These are phyloP conservation scores for Durotheca rogersii DNA, from an alignment of 495 filamentous ascomycete genomes.

Conservation along the genomic window DNA sequence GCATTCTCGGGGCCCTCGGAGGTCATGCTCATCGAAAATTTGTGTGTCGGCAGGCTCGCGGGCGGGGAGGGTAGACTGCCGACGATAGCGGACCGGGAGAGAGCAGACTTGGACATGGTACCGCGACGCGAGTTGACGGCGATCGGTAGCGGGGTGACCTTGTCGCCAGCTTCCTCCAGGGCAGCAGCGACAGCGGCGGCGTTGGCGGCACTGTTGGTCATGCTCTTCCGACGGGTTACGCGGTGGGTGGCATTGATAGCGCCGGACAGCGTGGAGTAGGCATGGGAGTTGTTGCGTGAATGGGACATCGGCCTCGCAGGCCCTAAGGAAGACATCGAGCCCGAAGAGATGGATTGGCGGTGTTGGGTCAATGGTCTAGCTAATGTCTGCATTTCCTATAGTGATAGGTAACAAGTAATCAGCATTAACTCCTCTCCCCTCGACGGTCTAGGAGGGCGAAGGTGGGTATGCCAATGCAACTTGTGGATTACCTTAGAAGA, in stretches of 20 bases:
- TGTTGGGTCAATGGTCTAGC: constrained; percentile 51
- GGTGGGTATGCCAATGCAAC: constrained; percentile 1
- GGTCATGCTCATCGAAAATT: constrained; percentile 42
- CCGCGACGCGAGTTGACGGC: constrained; percentile 49
- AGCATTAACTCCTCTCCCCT: constrained; percentile 36
- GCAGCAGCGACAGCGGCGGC: constrained; percentile 72
- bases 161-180: constrained; percentile 62
- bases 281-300: constrained; percentile 79
- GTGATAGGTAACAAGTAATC: constrained; percentile 37
- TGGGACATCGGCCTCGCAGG: constrained; percentile 52
- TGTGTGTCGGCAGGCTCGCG: constrained; percentile 47
- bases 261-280: constrained; percentile 64
- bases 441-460: constrained; percentile 13
- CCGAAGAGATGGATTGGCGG: constrained; percentile 49
- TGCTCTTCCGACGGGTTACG: constrained; percentile 91
- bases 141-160: constrained; percentile 54
- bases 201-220: constrained; percentile 72
- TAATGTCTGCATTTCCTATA: constrained; percentile 51
- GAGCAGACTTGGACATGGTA: constrained; percentile 51
- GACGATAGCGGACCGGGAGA: constrained; percentile 46
- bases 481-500: constrained; percentile 51
- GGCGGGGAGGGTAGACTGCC: constrained; percentile 61
- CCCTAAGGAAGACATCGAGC: constrained; percentile 41
- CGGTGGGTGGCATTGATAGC: constrained; percentile 79
- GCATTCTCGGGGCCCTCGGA: constrained; percentile 54